Evolutionary conservation across 768 basidiomycete genomes (phyloP).

Genomic region (Fistulinella prunicolor): DNA sequence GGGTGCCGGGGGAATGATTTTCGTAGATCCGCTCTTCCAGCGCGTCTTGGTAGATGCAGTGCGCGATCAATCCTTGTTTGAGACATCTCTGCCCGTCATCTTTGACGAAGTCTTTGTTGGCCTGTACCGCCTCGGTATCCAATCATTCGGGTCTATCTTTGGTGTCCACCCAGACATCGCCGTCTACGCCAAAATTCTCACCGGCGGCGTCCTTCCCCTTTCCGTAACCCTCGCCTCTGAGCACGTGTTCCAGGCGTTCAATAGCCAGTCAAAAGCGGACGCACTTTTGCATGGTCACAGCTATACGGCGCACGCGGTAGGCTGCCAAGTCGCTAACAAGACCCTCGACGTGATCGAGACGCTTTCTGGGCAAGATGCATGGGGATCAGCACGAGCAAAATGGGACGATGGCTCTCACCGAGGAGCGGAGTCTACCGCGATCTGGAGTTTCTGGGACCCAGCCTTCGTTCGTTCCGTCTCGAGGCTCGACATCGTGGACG

Average conservation of each 20-base stretch:
- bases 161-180: slow-evolving; percentile 82
- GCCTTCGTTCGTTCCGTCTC: slow-evolving; percentile 67
- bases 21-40: slow-evolving; percentile 97
- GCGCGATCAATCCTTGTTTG: slow-evolving; percentile 43
- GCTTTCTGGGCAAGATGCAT: slow-evolving; percentile 46
- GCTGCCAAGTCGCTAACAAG: slow-evolving; percentile 87
- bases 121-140: slow-evolving; percentile 79
- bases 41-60: slow-evolving; percentile 80
- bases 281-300: slow-evolving; percentile 94
- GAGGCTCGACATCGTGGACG: slow-evolving; percentile 49
- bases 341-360: slow-evolving; percentile 65
- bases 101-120: slow-evolving; percentile 97
- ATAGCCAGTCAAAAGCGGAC: slow-evolving; percentile 69
- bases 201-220: slow-evolving; percentile 87
- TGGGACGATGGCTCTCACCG: slow-evolving; percentile 44
- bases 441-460: slow-evolving; percentile 91
- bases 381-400: slow-evolving; percentile 53
- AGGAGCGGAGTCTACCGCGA: slow-evolving; percentile 14
- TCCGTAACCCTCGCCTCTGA: slow-evolving; percentile 81
- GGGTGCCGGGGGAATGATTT: slow-evolving; percentile 96
- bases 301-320: slow-evolving; percentile 92
- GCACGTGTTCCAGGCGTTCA: slow-evolving; percentile 77
- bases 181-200: slow-evolving; percentile 90
- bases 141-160: slow-evolving; percentile 61
- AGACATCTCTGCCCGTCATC: slow-evolving; percentile 75